Conservation (phyloP, 371 early-diverging fungal genomes). For the Actinomortierella ambigua region DNA sequence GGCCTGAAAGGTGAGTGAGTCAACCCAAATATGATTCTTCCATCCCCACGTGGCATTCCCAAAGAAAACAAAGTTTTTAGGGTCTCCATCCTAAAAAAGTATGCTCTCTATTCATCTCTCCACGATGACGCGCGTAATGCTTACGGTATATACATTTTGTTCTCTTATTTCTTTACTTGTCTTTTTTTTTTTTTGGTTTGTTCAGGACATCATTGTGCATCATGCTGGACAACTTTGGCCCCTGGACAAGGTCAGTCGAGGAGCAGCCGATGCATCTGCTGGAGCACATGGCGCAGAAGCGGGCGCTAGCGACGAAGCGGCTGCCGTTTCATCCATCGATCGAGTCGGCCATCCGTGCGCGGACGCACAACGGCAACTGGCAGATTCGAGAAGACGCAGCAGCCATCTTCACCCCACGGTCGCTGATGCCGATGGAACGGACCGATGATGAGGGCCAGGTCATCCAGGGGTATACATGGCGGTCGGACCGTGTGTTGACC, state of each 20-base stretch:
- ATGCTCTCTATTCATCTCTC: no score
- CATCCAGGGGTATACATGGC: conserved; percentile 39
- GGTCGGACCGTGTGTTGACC: conserved; percentile 24
- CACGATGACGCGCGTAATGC: no score
- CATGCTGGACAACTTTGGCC: conserved; percentile 40
- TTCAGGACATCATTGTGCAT: conserved; percentile 21
- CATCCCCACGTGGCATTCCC: no score
- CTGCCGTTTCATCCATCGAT: conserved; percentile 27
- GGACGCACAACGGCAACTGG: conserved; percentile 17
- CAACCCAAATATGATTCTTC: no score
- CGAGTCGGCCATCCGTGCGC: conserved; percentile 26
- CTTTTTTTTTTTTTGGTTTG: background rate
- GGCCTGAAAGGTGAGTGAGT: conserved; percentile 17
- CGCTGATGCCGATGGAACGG: no score
- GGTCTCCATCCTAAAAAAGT: no score
- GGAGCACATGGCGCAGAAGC: conserved; percentile 31
- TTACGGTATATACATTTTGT: no score
- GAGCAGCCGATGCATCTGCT: conserved; percentile 37
- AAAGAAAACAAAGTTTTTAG: no score
- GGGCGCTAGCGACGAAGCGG: conserved; percentile 16
- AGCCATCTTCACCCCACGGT: no score
- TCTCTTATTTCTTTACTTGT: background rate
- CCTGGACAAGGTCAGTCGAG: conserved; percentile 22
- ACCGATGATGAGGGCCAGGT: background rate
- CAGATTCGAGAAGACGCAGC: no score